Evolutionary conservation across 176 grass and related monocot species (phyloP), one percentile per base, ranked within the genome.

Genomic region (Oryza coarctata): DNA sequence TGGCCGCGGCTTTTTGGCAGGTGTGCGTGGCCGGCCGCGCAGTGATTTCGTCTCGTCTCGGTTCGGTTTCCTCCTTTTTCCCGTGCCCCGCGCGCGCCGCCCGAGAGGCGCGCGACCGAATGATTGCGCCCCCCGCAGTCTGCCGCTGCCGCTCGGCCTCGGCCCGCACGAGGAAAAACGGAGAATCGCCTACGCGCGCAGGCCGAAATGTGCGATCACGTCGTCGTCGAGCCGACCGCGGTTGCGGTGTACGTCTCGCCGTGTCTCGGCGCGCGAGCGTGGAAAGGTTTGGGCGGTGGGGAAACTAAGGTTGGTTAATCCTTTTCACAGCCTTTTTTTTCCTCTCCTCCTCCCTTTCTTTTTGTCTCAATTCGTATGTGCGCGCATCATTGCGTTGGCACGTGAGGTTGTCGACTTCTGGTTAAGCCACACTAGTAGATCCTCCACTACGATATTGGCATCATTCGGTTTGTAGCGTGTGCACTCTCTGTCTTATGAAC

Each of bases 61-160:
- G 2, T 5, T 47, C 44, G 44, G 7, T 8, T 47, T 8, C 6
- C 40, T 6, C 60, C 41, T 60, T 35, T 72, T 78, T 40, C 40
- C 12, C 68, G n/a, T 47, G 77, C 76, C 71, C 41, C 67, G 49
- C 50, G 58, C 60, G 63, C 76, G 74, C 12, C 47, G 38, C 63
- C 82, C 76, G 76, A 84, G 70, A 57, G 10, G 49, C 49, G 33
- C 38, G 44, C 63, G 76, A 83, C 86, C 86, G 80, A 79, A 92
- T 92, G 78, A 92, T 92, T 89, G 80, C 49, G 75, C 60, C 68
- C 38, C 31, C 27, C 39, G 80, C 80, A 44, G 74, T 12, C 63
- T 39, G 65, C 49, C 1, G 31, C 61, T 9, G 12, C 14, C 18
- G 13, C 66, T 52, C 45, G 35, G 27, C 43, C 33, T 40, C 64